Evolutionary conservation across 345 rosid genomes (phyloP).

Genomic region (Hypericum androsaemum): DNA sequence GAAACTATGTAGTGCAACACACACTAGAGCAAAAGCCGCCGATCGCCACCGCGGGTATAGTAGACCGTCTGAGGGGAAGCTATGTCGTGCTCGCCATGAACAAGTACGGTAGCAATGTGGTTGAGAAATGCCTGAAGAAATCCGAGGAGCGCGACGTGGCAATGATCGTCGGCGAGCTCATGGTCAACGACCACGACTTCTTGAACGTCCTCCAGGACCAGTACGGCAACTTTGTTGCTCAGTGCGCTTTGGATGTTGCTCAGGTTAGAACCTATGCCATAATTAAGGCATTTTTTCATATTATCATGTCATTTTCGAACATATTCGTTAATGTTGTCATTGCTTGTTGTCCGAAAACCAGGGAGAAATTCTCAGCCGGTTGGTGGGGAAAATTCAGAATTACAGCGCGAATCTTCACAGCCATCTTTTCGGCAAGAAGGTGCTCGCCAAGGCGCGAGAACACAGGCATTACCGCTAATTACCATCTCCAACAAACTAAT

Average conservation of each 20-base stretch:
- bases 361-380: not conserved
- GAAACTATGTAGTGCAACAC: conserved; percentile 74
- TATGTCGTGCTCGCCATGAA: conserved; percentile 71
- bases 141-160: conserved; percentile 38
- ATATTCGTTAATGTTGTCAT: too few relatives aligned
- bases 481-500: not conserved
- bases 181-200: conserved; percentile 34
- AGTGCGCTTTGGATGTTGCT: conserved; percentile 38
- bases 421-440: not conserved
- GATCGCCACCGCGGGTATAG: conserved; percentile 41
- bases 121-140: conserved; percentile 64
- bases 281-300: too few relatives aligned
- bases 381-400: not conserved
- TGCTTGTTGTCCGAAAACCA: too few relatives aligned
- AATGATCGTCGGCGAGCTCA: conserved; percentile 45
- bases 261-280: not conserved
- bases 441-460: not conserved
- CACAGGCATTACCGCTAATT: not conserved
- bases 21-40: conserved; percentile 55
- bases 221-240: conserved; percentile 73
- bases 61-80: conserved; percentile 56
- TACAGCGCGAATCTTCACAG: not conserved
- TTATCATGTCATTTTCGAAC: too few relatives aligned
- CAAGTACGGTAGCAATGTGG: conserved; percentile 88
- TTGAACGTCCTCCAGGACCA: conserved; percentile 81